Evolutionary conservation across 805 yeast genomes (phyloP), one percentile per base, ranked within the genome.

Genomic region (Cyberlindnera mississippiensis): DNA sequence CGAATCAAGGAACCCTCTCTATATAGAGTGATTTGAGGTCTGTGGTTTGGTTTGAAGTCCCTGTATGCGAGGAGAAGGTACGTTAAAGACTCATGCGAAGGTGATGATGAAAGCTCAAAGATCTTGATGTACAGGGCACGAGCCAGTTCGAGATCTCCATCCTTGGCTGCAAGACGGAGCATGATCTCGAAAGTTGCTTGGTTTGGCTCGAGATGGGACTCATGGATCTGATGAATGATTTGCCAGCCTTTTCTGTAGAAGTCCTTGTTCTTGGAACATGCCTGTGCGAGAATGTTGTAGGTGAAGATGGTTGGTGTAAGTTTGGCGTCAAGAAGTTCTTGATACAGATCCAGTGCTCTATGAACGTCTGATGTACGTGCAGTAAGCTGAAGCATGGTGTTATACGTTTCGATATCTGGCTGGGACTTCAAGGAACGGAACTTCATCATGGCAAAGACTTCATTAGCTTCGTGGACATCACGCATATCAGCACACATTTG

Each of bases 401-500:
- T 79, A 60, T 89, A 93, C 1, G 89, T 76, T 14, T 64, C 62
- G 0, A 76, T 55, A 36, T 80, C 84, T 0, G 98, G 96, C 37
- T 76, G 72, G 13, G 89, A 78, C 20, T 68, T 66, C 4, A 68
- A 55, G 1, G 93, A 78, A 50, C 83, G 60, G 59, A 86, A 91
- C 57, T 88, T 91, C 89, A 93, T 80, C 47, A 87, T 78, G 50
- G 83, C 88, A 62, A 93, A 93, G 2, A 85, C 67, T 34, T 79
- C 79, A 42, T 75, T 73, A 0, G 96, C 95, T 47, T 82, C 79
- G 14, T 67, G 60, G 46, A 70, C 76, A 41, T 75, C 74, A 43
- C 57, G 65, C 38, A 70, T 55, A 40, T 76, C 69, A 6, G 80
- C 77, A 53, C 83, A 77, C 18, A 85, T 69, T 46, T 81, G 80